These are phyloP conservation scores for Cytospora piceicola DNA, from an alignment of 2,329 filamentous ascomycete species.

Conservation along the genomic window DNA sequence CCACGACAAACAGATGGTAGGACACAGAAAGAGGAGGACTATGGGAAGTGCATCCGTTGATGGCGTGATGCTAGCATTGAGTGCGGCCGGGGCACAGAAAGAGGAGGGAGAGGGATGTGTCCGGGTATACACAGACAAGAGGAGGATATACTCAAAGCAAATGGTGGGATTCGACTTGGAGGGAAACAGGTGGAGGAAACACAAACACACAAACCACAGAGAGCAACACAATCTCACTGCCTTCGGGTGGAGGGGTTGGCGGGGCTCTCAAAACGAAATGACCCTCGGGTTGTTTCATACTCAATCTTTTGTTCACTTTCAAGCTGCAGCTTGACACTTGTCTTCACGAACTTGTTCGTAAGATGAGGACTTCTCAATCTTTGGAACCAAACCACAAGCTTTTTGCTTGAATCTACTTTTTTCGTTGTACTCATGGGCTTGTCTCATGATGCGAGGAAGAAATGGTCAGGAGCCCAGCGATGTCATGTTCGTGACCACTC, in stretches of 20 bases:
- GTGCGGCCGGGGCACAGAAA: slow-evolving; percentile 15
- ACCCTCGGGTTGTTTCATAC: neutral
- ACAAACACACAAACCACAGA: neutral
- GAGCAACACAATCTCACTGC: slow-evolving; percentile 18
- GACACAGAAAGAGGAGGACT: neutral
- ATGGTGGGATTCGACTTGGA: slow-evolving; percentile 4
- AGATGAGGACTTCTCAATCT: slow-evolving; percentile 11
- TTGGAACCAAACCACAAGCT: slow-evolving; percentile 7
- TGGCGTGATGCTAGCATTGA: neutral
- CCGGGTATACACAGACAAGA: slow-evolving; percentile 16
- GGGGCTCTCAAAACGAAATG: slow-evolving; percentile 1
- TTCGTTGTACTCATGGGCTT: slow-evolving; percentile 58
- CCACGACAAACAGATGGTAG: slow-evolving; percentile 1
- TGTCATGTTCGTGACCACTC: neutral
- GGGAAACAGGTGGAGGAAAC: slow-evolving; percentile 4
- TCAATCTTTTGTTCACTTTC: slow-evolving; percentile 19
- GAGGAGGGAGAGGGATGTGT: slow-evolving; percentile 18
- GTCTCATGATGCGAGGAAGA: slow-evolving; percentile 58
- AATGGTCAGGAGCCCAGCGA: slow-evolving; percentile 15
- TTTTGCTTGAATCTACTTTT: slow-evolving; percentile 45
- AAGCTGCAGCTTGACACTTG: slow-evolving; percentile 15
- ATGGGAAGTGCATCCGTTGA: slow-evolving; percentile 1
- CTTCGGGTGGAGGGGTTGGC: slow-evolving; percentile 5
- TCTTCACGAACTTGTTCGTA: slow-evolving; percentile 21
- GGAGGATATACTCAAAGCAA: slow-evolving; percentile 3